Percentiles rank a stretch among this genome's conserved stretches.
Evolutionary conservation across 495 filamentous ascomycete genomes (phyloP).

Genomic region (Penicillium malachiteum): DNA sequence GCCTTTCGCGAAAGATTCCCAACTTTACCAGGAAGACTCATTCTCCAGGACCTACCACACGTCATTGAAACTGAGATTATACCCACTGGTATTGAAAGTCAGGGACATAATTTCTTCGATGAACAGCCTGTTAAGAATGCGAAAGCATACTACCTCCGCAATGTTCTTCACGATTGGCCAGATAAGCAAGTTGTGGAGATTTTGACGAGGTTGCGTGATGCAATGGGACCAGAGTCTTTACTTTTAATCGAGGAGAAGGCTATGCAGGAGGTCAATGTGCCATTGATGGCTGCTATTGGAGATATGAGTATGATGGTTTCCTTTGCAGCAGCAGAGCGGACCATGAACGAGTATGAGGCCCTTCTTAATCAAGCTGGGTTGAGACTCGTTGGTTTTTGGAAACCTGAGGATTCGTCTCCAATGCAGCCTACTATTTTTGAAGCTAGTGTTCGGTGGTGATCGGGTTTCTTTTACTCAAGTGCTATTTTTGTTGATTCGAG

Average conservation of each 20-base stretch:
- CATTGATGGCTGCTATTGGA: conserved; percentile 4
- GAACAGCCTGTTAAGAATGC: conserved; percentile 4
- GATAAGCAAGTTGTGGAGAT: conserved; percentile 7
- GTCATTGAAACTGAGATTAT: conserved; percentile 1
- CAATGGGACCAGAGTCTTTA: background rate
- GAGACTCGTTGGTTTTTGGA: background rate
- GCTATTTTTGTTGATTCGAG: too few species aligned
- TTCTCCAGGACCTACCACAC: conserved; percentile 3
- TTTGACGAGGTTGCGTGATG: conserved; percentile 1
- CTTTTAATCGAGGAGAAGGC: conserved; percentile 3
- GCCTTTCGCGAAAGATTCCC: background rate
- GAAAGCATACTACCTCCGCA: conserved; percentile 6
- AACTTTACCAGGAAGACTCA: background rate
- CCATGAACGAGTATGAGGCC: background rate
- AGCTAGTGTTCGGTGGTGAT: background rate
- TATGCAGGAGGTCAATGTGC: conserved; percentile 4
- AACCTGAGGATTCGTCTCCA: background rate
- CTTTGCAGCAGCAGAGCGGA: conserved; percentile 1
- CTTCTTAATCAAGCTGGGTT: background rate
- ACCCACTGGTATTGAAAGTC: background rate
- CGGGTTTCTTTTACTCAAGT: too few species aligned
- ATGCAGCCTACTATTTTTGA: background rate
- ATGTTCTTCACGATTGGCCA: conserved; percentile 9
- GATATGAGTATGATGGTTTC: conserved; percentile 8
- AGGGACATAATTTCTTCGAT: conserved; percentile 3